A percentile compares a stretch with the other conserved stretches of the same genome.
phyloP scores from a whole-genome alignment of 805 yeast species.

The Ascoidea tarda region DNA sequence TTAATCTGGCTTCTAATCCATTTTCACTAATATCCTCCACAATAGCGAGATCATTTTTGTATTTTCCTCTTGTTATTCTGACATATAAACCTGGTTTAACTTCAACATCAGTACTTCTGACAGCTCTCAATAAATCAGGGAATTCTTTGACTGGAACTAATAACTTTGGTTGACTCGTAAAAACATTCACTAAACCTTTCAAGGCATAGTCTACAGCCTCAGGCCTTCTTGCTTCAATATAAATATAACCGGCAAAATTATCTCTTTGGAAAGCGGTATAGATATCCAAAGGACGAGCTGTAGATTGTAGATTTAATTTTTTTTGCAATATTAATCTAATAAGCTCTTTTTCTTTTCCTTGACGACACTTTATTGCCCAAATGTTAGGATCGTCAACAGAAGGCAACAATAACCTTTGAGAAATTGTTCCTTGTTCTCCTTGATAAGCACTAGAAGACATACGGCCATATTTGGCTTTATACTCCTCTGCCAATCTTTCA shows the following conservation, averaged over 20 bases:
- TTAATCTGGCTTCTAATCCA: slow-evolving; percentile 89
- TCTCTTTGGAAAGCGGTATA: slow-evolving; percentile 90
- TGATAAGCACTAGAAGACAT: slow-evolving; percentile 58
- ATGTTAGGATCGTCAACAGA: slow-evolving; percentile 93
- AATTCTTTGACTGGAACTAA: slow-evolving; percentile 92
- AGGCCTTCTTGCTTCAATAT: slow-evolving; percentile 86
- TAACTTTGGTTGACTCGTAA: slow-evolving; percentile 47
- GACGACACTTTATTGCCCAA: slow-evolving; percentile 90
- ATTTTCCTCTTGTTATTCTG: slow-evolving; percentile 79
- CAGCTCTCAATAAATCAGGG: slow-evolving; percentile 84
- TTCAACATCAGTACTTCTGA: slow-evolving; percentile 75
- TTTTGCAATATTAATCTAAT: slow-evolving; percentile 77
- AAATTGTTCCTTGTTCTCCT: slow-evolving; percentile 71
- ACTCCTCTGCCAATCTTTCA: slow-evolving; percentile 81
- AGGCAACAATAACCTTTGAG: slow-evolving; percentile 87
- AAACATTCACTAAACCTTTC: slow-evolving; percentile 81
- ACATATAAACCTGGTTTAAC: slow-evolving; percentile 88
- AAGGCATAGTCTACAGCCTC: slow-evolving; percentile 85
- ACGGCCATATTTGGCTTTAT: slow-evolving; percentile 86
- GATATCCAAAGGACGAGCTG: slow-evolving; percentile 70
- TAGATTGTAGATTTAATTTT: slow-evolving; percentile 62
- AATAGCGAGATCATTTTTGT: slow-evolving; percentile 84
- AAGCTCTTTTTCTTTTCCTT: slow-evolving; percentile 84
- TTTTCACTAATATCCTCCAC: slow-evolving; percentile 90
- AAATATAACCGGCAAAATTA: slow-evolving; percentile 80